Conservation (phyloP, 192 early-diverging fungal species). For the Gigaspora rosea region DNA sequence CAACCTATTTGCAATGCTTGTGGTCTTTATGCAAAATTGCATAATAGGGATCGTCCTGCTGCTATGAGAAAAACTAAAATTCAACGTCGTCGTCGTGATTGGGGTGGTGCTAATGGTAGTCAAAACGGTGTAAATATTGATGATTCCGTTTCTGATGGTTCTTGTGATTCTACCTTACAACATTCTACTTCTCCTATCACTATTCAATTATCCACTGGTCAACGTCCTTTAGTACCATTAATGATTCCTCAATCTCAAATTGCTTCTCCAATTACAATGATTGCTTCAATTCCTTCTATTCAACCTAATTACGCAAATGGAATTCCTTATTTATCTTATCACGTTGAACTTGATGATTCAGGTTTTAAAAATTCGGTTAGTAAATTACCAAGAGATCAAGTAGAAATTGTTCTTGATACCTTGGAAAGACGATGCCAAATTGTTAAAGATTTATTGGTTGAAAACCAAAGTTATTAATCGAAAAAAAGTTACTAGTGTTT, state of each 20-base stretch:
- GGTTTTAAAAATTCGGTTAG: slow-evolving; percentile 43
- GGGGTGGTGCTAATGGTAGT: slow-evolving; percentile 41
- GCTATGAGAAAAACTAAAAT: slow-evolving; percentile 73
- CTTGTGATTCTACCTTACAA: background rate
- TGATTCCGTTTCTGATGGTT: slow-evolving; percentile 12
- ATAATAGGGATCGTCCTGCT: slow-evolving; percentile 82
- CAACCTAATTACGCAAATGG: background rate
- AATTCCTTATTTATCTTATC: slow-evolving; percentile 4
- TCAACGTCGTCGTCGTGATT: slow-evolving; percentile 57
- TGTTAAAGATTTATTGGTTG: slow-evolving; percentile 32
- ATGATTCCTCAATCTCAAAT: slow-evolving; percentile 12
- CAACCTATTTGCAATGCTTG: slow-evolving; percentile 83
- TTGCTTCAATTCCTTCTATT: background rate
- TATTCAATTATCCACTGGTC: slow-evolving; percentile 21
- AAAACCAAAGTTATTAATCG: slow-evolving; percentile 5
- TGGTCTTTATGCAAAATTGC: slow-evolving; percentile 90
- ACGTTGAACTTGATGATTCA: slow-evolving; percentile 43
- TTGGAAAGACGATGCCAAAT: slow-evolving; percentile 59
- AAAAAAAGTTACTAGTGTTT: too few species aligned
- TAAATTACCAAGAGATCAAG: slow-evolving; percentile 52
- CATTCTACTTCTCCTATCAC: slow-evolving; percentile 22
- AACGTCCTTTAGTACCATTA: slow-evolving; percentile 29
- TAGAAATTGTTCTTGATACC: slow-evolving; percentile 54
- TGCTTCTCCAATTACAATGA: background rate
- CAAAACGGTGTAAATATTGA: slow-evolving; percentile 14